These are phyloP conservation scores for Forsythia viridissima DNA, from an alignment of 257 asterid genomes.

Conservation along the genomic window DNA sequence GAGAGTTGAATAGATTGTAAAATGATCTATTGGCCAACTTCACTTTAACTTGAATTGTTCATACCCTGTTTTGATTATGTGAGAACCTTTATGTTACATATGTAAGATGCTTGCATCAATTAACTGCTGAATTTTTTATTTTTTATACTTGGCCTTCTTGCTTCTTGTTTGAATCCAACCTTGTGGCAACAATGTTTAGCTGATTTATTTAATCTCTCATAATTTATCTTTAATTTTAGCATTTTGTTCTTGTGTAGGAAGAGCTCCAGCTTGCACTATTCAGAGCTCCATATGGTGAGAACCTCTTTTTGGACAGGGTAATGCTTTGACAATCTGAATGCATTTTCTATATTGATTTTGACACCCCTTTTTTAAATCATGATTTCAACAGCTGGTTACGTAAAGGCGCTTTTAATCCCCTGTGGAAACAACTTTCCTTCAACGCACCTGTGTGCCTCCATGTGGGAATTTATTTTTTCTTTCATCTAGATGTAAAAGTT, in stretches of 20 bases:
- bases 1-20: not conserved
- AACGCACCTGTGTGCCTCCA: not conserved
- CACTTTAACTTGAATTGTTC: not conserved
- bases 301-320: constrained; percentile 89
- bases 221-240: not conserved
- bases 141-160: not conserved
- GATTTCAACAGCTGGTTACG: not conserved
- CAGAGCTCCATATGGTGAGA: constrained; percentile 63
- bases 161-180: not conserved
- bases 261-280: constrained; percentile 88
- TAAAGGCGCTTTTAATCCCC: not conserved
- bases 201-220: not conserved
- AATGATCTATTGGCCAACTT: not conserved
- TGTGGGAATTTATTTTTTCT: not conserved
- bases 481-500: not conserved
- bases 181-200: not conserved
- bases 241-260: constrained; percentile 53
- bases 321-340: constrained; percentile 20
- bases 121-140: not conserved
- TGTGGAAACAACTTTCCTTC: not conserved
- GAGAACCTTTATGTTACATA: not conserved
- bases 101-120: not conserved
- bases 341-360: constrained; percentile 16
- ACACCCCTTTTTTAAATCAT: not conserved
- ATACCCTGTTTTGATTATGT: not conserved